Percentiles rank a stretch among this genome's conserved stretches.
Conservation (phyloP, 108 stramenopile species). For the Phaeodactylum tricornutum region DNA sequence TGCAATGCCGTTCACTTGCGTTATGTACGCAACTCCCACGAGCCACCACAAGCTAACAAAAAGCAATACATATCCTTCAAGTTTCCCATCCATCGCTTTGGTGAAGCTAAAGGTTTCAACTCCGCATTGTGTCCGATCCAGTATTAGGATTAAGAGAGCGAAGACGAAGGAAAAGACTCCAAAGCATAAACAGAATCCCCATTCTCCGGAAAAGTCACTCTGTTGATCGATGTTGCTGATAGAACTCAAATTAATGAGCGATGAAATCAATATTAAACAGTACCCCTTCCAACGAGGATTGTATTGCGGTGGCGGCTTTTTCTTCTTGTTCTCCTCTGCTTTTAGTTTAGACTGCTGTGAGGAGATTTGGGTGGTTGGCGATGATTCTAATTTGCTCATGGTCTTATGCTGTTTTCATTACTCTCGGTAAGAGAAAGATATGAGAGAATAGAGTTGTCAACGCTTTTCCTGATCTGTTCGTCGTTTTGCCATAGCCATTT, state of each 20-base stretch:
- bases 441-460: too few relatives aligned
- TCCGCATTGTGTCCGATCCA: slow-evolving; percentile 30
- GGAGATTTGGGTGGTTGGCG: slow-evolving; percentile 1
- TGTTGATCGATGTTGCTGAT: slow-evolving; percentile 3
- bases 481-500: too few relatives aligned
- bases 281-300: slow-evolving; percentile 64
- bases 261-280: slow-evolving; percentile 24
- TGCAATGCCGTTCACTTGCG: slow-evolving; percentile 37
- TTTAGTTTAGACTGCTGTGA: neutral
- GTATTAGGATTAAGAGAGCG: slow-evolving; percentile 25
- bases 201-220: slow-evolving; percentile 1
- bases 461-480: too few relatives aligned
- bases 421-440: too few relatives aligned
- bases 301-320: slow-evolving; percentile 19
- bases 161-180: slow-evolving; percentile 39
- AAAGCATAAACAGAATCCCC: slow-evolving; percentile 24
- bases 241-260: slow-evolving; percentile 24
- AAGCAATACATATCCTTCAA: slow-evolving; percentile 49
- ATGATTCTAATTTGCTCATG: neutral
- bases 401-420: too few relatives aligned
- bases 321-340: neutral
- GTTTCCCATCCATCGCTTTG: slow-evolving; percentile 39
- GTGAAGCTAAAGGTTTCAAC: slow-evolving; percentile 29
- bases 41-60: slow-evolving; percentile 40
- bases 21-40: slow-evolving; percentile 23